Evolutionary conservation across 1,284 basidiomycete species (phyloP).

Genomic region (Coriolopsis trogii): DNA sequence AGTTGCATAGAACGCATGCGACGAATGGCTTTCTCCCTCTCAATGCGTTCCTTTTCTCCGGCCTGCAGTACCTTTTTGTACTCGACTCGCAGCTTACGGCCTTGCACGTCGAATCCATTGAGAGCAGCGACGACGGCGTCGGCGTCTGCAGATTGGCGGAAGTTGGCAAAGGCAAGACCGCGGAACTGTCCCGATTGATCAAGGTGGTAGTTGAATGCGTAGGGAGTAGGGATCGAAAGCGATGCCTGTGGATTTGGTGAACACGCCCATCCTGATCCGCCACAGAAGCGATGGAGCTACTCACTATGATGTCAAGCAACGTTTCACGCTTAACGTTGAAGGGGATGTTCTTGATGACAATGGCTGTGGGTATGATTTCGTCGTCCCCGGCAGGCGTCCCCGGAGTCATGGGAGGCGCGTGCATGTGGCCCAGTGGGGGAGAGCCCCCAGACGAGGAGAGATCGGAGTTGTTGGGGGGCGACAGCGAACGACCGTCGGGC

Average conservation of each 20-base stretch:
- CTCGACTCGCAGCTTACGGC: constrained; percentile 97
- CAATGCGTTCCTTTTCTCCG: constrained; percentile 98
- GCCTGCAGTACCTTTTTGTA: constrained; percentile 99
- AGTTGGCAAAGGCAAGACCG: constrained; percentile 98
- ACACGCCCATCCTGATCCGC: constrained; percentile 12
- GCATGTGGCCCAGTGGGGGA: constrained; percentile 64
- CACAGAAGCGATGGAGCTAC: constrained; percentile 36
- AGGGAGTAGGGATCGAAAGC: constrained; percentile 94
- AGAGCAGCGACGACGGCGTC: constrained; percentile 95
- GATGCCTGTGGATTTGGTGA: constrained; percentile 61
- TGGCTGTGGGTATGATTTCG: constrained; percentile 97
- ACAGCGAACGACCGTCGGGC: constrained; percentile 75
- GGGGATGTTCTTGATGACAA: constrained; percentile 99
- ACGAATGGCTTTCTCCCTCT: constrained; percentile 98
- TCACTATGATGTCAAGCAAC: constrained; percentile 92
- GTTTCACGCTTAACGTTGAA: constrained; percentile 98
- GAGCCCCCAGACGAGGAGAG: constrained; percentile 83
- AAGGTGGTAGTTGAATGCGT: constrained; percentile 99
- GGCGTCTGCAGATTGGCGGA: constrained; percentile 88
- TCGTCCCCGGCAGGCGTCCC: constrained; percentile 68
- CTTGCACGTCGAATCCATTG: constrained; percentile 95
- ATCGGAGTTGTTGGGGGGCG: constrained; percentile 84
- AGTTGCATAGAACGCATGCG: constrained; percentile 97
- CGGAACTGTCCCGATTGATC: constrained; percentile 96
- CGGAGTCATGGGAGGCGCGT: constrained; percentile 47